Percentiles rank a stretch among this genome's conserved stretches.
These are phyloP conservation scores for Chaetomium sp. DNA, from an alignment of 2,329 filamentous ascomycete species.

Conservation along the genomic window DNA sequence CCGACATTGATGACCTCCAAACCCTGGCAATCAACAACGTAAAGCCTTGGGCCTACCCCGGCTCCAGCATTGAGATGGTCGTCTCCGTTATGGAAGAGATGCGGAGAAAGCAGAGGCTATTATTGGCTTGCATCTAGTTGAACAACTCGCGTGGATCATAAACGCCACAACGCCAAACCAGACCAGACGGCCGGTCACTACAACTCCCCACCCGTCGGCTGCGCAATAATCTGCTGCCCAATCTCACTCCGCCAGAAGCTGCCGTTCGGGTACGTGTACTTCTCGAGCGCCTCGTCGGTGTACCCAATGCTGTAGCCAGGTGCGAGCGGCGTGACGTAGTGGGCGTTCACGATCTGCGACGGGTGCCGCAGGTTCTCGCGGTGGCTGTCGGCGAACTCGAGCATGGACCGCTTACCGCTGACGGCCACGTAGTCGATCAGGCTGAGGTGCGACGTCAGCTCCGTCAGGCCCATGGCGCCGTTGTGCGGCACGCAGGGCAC, in stretches of 20 bases:
- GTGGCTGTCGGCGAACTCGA: constrained; percentile 20
- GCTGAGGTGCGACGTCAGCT: constrained; percentile 18
- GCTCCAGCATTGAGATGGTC: constrained; percentile 15
- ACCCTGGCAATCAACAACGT: constrained; percentile 16
- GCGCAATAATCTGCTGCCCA: constrained; percentile 17
- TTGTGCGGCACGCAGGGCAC: constrained; percentile 18
- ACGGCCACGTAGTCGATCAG: constrained; percentile 20
- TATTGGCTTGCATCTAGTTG: constrained; percentile 6
- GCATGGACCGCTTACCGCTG: constrained; percentile 15
- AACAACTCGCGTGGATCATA: neutral
- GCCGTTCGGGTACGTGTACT: constrained; percentile 19
- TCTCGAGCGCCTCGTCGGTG: constrained; percentile 18
- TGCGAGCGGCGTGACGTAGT: constrained; percentile 16
- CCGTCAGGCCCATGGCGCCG: constrained; percentile 17
- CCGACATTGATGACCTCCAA: constrained; percentile 16
- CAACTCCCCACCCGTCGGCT: constrained; percentile 19
- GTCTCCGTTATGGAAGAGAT: constrained; percentile 19
- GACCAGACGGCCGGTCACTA: neutral
- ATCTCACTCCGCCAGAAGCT: constrained; percentile 19
- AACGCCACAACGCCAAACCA: constrained; percentile 4
- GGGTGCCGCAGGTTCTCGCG: constrained; percentile 19
- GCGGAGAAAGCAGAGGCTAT: constrained; percentile 16
- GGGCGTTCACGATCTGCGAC: constrained; percentile 15
- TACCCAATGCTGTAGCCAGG: constrained; percentile 19
- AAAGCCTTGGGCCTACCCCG: constrained; percentile 13